These are phyloP conservation scores for Coffea humblotiana DNA, from an alignment of 305 asterid genomes.

Conservation along the genomic window DNA sequence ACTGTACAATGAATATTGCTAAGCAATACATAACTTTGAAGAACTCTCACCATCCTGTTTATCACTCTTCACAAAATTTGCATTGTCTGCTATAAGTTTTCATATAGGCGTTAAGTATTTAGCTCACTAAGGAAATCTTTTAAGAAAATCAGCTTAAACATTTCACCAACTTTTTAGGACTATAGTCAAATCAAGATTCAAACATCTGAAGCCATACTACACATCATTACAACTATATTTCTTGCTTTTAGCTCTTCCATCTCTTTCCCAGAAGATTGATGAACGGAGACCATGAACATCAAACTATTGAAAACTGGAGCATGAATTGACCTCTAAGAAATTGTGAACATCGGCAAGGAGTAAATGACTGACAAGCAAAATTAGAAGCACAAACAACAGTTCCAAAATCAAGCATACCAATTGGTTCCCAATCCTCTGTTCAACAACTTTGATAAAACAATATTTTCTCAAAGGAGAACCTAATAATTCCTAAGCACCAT, in stretches of 20 bases:
- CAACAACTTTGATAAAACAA: background rate
- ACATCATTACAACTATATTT: background rate
- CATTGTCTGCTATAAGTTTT: background rate
- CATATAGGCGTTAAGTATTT: background rate
- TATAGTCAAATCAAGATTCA: background rate
- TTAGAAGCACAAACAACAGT: background rate
- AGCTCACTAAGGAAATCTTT: background rate
- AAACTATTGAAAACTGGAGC: background rate
- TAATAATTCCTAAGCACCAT: background rate
- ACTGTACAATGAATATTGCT: background rate
- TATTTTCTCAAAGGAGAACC: background rate
- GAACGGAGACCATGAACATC: background rate
- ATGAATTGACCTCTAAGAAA: background rate
- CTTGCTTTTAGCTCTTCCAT: background rate
- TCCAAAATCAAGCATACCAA: background rate
- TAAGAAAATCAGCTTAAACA: background rate
- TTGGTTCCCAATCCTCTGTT: background rate
- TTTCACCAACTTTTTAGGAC: background rate
- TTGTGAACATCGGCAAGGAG: background rate
- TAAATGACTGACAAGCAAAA: background rate
- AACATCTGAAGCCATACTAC: background rate
- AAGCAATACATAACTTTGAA: background rate
- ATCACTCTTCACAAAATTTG: background rate
- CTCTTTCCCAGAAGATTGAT: background rate
- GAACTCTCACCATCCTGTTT: background rate